Evolutionary conservation across 495 filamentous ascomycete species (phyloP).

Genomic region (Daldinia vernicosa): DNA sequence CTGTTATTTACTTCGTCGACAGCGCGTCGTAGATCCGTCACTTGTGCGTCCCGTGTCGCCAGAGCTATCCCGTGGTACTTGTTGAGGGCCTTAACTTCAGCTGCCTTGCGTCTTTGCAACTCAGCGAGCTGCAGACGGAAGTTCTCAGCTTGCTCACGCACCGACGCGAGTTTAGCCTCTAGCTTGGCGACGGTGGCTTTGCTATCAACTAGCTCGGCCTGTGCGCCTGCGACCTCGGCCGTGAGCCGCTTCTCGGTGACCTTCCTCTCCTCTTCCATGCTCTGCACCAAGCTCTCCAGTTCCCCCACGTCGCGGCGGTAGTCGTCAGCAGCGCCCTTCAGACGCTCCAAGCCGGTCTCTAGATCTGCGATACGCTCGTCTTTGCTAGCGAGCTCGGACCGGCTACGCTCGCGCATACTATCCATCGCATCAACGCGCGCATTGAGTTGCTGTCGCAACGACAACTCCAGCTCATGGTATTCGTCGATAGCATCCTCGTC

Average conservation of each 20-base stretch:
- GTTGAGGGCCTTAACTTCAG: constrained; percentile 51
- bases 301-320: constrained; percentile 71
- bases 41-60: constrained; percentile 53
- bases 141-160: constrained; percentile 44
- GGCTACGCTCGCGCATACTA: constrained; percentile 42
- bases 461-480: constrained; percentile 59
- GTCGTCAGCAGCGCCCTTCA: constrained; percentile 67
- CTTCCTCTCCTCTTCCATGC: constrained; percentile 65
- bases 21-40: constrained; percentile 52
- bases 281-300: constrained; percentile 67
- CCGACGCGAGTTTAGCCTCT: constrained; percentile 39
- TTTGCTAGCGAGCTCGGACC: constrained; percentile 55
- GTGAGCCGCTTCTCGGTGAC: constrained; percentile 35
- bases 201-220: constrained; percentile 54
- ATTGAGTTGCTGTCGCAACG: constrained; percentile 58
- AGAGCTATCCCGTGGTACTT: constrained; percentile 50
- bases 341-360: constrained; percentile 64
- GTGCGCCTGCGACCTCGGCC: constrained; percentile 43
- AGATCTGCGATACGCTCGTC: constrained; percentile 65
- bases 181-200: constrained; percentile 51
- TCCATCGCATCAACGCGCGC: constrained; percentile 55
- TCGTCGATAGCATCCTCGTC: constrained; percentile 66
- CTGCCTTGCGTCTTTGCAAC: constrained; percentile 51
- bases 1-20: constrained; percentile 49
- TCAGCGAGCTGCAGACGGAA: constrained; percentile 53